Evolutionary conservation across 129 eudicot species (phyloP).

Genomic region (Erigeron canadensis): DNA sequence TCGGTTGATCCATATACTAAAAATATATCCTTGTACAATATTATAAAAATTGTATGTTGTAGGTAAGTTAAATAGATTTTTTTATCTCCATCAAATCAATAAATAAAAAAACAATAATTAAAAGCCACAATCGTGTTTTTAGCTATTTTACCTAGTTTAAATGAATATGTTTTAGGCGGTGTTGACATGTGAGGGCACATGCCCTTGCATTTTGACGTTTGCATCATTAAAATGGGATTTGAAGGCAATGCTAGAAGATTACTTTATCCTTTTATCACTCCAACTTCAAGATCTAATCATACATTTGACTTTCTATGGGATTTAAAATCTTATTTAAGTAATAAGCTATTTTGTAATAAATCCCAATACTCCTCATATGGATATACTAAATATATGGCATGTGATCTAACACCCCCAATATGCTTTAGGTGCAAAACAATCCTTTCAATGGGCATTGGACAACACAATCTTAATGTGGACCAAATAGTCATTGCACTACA

Average conservation of each 20-base stretch:
- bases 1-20: no score
- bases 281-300: constrained; percentile 28
- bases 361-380: constrained; percentile 37
- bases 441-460: constrained; percentile 29
- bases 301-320: constrained; percentile 22
- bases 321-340: constrained; percentile 24
- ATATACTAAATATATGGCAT: constrained; percentile 35
- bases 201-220: constrained; percentile 30
- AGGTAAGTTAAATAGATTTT: no score
- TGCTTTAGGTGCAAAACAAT: constrained; percentile 1
- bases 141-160: no score
- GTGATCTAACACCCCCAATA: constrained; percentile 39
- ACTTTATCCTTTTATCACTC: constrained; percentile 31
- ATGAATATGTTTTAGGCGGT: no score
- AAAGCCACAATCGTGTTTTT: no score
- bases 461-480: constrained; percentile 9
- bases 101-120: no score
- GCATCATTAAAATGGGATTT: constrained; percentile 5
- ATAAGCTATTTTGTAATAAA: constrained; percentile 28
- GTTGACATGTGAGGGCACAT: no score
- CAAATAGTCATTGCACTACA: constrained; percentile 7
- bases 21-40: no score
- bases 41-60: no score
- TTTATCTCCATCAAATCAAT: no score
- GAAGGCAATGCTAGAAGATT: constrained; percentile 18